Conservation (phyloP, 805 yeast genomes). For the Candida peoriensis region DNA sequence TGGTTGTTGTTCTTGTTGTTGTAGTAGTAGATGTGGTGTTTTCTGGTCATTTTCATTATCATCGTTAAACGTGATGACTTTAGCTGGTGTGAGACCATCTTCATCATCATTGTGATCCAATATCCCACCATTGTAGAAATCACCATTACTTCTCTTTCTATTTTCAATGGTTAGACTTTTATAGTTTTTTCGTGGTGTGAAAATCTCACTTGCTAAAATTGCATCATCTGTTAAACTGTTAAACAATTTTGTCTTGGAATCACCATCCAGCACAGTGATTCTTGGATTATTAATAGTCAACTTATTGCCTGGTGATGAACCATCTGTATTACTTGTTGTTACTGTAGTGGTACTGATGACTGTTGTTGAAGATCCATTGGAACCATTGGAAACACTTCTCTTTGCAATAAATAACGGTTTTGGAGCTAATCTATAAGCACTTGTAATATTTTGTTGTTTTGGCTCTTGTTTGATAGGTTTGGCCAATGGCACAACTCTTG, state of each 20-base stretch:
- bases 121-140: not conserved
- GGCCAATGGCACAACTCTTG: slow-evolving; percentile 37
- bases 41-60: slow-evolving; percentile 1
- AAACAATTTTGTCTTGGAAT: slow-evolving; percentile 27
- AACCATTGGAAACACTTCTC: not conserved
- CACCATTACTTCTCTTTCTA: slow-evolving; percentile 4
- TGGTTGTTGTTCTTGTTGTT: too few relatives aligned
- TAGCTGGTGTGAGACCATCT: slow-evolving; percentile 6
- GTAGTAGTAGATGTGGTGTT: not conserved
- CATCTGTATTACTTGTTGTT: slow-evolving; percentile 1
- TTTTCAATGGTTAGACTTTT: slow-evolving; percentile 52
- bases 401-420: slow-evolving; percentile 43
- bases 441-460: slow-evolving; percentile 54
- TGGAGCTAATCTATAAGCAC: slow-evolving; percentile 63
- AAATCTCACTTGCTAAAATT: slow-evolving; percentile 64
- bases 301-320: slow-evolving; percentile 8
- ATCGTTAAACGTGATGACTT: slow-evolving; percentile 9
- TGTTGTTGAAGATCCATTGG: not conserved
- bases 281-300: slow-evolving; percentile 2
- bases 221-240: slow-evolving; percentile 56
- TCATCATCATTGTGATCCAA: slow-evolving; percentile 1
- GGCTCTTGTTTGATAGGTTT: slow-evolving; percentile 45
- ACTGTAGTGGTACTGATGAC: not conserved
- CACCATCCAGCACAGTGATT: slow-evolving; percentile 5
- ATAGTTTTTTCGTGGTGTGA: slow-evolving; percentile 55